Percentiles rank a stretch among this genome's conserved stretches.
Conservation (phyloP, 2,329 filamentous ascomycete species). For the Xenoacremonium recifei region DNA sequence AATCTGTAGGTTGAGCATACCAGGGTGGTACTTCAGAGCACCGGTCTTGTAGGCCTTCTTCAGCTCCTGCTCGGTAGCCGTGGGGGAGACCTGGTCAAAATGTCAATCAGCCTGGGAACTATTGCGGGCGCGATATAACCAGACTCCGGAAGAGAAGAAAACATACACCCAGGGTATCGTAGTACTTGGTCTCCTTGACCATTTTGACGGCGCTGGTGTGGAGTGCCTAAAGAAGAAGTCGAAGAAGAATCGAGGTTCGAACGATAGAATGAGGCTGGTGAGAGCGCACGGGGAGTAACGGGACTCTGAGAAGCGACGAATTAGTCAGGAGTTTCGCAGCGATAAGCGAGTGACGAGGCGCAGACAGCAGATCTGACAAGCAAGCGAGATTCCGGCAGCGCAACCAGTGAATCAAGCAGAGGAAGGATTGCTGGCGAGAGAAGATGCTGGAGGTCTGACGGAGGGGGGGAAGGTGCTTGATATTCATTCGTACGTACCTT, state of each 20-base stretch:
- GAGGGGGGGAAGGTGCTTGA: too few species aligned
- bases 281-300: too few species aligned
- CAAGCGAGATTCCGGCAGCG: not conserved
- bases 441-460: slow-evolving; percentile 1
- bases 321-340: slow-evolving; percentile 20
- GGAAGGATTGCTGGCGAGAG: not conserved
- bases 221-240: slow-evolving; percentile 2
- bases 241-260: slow-evolving; percentile 7
- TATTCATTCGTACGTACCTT: slow-evolving; percentile 28
- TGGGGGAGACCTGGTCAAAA: slow-evolving; percentile 65
- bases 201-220: slow-evolving; percentile 47
- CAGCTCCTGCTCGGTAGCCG: slow-evolving; percentile 79
- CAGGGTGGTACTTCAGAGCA: slow-evolving; percentile 81
- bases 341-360: too few species aligned
- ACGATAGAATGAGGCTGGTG: slow-evolving; percentile 4
- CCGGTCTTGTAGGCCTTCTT: slow-evolving; percentile 88
- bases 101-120: too few species aligned
- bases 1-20: slow-evolving; percentile 45
- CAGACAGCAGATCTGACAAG: not conserved
- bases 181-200: slow-evolving; percentile 78
- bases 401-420: not conserved
- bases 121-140: too few species aligned
- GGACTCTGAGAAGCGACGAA: slow-evolving; percentile 12
- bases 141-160: not conserved
- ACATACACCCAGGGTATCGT: slow-evolving; percentile 75